phyloP scores from a whole-genome alignment of 1,139 yeast genomes.

The Geotrichum europaeum region DNA sequence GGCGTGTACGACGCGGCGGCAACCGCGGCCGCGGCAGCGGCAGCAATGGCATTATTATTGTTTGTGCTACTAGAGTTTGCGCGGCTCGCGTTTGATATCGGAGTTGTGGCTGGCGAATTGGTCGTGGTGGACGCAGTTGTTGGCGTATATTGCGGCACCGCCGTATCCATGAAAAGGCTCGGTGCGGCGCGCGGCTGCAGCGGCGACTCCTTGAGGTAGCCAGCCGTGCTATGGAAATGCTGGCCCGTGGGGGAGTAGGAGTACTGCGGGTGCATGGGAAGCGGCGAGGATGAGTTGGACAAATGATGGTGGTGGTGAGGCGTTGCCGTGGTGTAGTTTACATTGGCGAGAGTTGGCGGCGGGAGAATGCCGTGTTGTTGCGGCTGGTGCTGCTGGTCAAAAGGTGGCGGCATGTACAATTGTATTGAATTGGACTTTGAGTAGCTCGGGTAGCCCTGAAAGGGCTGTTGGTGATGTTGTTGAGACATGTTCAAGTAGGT shows the following conservation, averaged over 20 bases:
- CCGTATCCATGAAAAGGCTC: background rate
- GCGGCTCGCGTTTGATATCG: background rate
- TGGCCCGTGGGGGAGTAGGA: background rate
- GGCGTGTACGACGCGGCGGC: conserved; percentile 16
- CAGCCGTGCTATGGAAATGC: background rate
- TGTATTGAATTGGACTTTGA: background rate
- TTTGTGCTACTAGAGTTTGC: background rate
- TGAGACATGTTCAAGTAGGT: background rate
- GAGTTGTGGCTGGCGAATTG: background rate
- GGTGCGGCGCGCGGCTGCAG: background rate
- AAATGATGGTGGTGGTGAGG: background rate
- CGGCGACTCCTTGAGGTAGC: background rate
- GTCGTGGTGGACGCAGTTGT: background rate
- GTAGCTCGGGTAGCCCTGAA: background rate
- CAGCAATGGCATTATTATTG: background rate
- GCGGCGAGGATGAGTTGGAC: background rate
- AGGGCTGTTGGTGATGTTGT: background rate
- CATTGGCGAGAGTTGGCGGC: background rate
- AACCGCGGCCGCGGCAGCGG: background rate
- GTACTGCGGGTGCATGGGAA: background rate
- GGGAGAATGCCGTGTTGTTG: background rate
- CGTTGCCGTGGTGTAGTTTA: background rate
- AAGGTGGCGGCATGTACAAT: background rate
- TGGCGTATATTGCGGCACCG: background rate
- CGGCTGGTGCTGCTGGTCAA: background rate